Evolutionary conservation across 371 early-diverging fungal genomes (phyloP).

Genomic region (Lichtheimia ornata): DNA sequence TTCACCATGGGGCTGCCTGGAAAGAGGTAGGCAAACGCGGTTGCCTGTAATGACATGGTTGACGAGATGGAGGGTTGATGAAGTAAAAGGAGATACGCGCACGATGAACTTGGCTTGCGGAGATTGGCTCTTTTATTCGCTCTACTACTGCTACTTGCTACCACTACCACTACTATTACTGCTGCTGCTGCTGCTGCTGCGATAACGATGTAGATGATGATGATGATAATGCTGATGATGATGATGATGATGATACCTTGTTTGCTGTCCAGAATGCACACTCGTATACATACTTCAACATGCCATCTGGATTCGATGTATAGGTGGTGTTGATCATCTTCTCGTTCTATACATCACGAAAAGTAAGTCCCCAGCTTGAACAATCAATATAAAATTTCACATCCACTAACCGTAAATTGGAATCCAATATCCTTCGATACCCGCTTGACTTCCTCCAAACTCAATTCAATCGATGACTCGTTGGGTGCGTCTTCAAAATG

Average conservation of each 20-base stretch:
- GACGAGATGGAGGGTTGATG: neutral
- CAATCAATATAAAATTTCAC: neutral
- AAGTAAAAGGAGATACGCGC: too few relatives aligned
- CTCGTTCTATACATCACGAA: constrained; percentile 49
- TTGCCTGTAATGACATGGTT: constrained; percentile 42
- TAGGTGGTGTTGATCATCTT: constrained; percentile 63
- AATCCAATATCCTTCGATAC: constrained; percentile 74
- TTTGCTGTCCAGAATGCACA: constrained; percentile 63
- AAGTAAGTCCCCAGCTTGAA: neutral
- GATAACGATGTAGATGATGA: too few relatives aligned
- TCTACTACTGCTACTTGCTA: too few relatives aligned
- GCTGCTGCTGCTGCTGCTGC: too few relatives aligned
- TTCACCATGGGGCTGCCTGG: constrained; percentile 68
- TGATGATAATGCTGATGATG: neutral
- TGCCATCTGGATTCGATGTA: constrained; percentile 73
- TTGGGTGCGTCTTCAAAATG: constrained; percentile 86
- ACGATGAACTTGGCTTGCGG: too few relatives aligned
- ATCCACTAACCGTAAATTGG: constrained; percentile 53
- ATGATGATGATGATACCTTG: constrained; percentile 22
- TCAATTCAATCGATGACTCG: constrained; percentile 84
- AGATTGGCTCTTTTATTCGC: too few relatives aligned
- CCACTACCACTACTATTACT: too few relatives aligned
- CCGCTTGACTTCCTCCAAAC: constrained; percentile 78
- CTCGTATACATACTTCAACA: constrained; percentile 84
- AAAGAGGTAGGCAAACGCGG: constrained; percentile 56